These are phyloP conservation scores for Cercophora newfieldiana DNA, from an alignment of 495 filamentous ascomycete species.

Conservation along the genomic window DNA sequence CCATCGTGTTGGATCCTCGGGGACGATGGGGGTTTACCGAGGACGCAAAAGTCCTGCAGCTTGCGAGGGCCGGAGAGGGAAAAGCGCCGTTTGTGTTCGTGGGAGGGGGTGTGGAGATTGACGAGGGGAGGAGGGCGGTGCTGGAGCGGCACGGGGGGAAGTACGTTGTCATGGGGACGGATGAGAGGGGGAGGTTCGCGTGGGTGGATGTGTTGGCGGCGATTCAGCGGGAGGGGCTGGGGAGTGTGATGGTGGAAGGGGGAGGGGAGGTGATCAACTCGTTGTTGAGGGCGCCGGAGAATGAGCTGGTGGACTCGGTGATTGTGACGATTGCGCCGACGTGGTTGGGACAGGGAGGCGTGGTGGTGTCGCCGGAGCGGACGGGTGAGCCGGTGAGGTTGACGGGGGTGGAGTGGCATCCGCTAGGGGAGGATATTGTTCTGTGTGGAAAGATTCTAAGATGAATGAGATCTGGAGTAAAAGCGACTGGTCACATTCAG, in stretches of 20 bases:
- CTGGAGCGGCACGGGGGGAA: conserved; percentile 7
- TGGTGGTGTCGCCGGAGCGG: conserved; percentile 61
- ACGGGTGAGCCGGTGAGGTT: conserved; percentile 4
- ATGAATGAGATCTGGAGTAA: not conserved
- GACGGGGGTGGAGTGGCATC: conserved; percentile 5
- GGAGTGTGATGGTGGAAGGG: conserved; percentile 81
- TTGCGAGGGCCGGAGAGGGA: conserved; percentile 65
- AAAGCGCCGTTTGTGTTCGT: conserved; percentile 71
- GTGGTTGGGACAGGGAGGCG: conserved; percentile 79
- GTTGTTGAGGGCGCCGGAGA: conserved; percentile 53
- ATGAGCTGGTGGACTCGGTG: conserved; percentile 64
- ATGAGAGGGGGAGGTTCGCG: conserved; percentile 31
- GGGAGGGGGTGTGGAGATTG: conserved; percentile 23
- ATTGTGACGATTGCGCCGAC: conserved; percentile 82
- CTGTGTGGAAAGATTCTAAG: conserved; percentile 6
- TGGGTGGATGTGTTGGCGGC: conserved; percentile 65
- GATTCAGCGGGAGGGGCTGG: conserved; percentile 59
- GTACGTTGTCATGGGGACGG: not conserved
- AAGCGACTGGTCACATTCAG: not conserved
- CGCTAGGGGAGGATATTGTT: conserved; percentile 15
- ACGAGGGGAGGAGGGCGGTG: conserved; percentile 14
- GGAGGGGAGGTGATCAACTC: conserved; percentile 54
- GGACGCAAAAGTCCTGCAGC: conserved; percentile 61
- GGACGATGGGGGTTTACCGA: conserved; percentile 64
- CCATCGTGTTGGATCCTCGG: conserved; percentile 73